Evolutionary conservation across 495 filamentous ascomycete species (phyloP).

Genomic region (Penicillium steckii): DNA sequence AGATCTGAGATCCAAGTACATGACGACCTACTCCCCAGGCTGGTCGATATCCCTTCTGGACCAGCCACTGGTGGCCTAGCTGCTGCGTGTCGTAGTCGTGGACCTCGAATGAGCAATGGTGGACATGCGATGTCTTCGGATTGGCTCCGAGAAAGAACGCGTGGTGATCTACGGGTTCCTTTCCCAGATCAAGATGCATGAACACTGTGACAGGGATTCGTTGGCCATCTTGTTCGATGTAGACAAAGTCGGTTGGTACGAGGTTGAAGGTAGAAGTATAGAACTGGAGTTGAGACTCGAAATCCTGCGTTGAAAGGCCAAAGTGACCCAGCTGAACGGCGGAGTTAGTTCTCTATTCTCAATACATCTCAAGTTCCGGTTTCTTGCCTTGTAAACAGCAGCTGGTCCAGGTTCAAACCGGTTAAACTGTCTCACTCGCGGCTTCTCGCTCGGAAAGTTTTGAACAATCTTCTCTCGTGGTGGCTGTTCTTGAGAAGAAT

Average conservation of each 20-base stretch:
- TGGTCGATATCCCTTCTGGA: slow-evolving; percentile 56
- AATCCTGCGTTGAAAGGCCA: slow-evolving; percentile 57
- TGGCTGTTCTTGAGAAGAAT: slow-evolving; percentile 32
- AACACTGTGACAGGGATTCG: slow-evolving; percentile 58
- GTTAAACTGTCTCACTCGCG: slow-evolving; percentile 17
- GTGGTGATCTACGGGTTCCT: slow-evolving; percentile 63
- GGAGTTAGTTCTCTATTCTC: no score
- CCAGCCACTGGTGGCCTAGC: slow-evolving; percentile 67
- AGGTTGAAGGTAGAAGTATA: slow-evolving; percentile 67
- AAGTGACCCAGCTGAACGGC: slow-evolving; percentile 57
- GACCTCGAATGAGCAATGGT: slow-evolving; percentile 68
- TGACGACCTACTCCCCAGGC: slow-evolving; percentile 73
- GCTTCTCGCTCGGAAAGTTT: slow-evolving; percentile 25
- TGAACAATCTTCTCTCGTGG: slow-evolving; percentile 25
- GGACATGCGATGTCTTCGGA: slow-evolving; percentile 50
- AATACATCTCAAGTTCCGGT: no score
- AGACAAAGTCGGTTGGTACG: slow-evolving; percentile 33
- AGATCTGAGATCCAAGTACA: slow-evolving; percentile 68
- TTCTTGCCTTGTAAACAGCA: slow-evolving; percentile 58
- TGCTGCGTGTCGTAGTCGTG: slow-evolving; percentile 69
- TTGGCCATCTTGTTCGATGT: neutral
- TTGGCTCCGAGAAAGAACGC: slow-evolving; percentile 60
- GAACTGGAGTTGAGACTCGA: slow-evolving; percentile 53
- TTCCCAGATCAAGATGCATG: slow-evolving; percentile 59
- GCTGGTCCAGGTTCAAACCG: slow-evolving; percentile 56